Percentiles rank a stretch among this genome's conserved stretches.
Evolutionary conservation across 2,329 filamentous ascomycete genomes (phyloP).

Genomic region (Fusarium coicis): DNA sequence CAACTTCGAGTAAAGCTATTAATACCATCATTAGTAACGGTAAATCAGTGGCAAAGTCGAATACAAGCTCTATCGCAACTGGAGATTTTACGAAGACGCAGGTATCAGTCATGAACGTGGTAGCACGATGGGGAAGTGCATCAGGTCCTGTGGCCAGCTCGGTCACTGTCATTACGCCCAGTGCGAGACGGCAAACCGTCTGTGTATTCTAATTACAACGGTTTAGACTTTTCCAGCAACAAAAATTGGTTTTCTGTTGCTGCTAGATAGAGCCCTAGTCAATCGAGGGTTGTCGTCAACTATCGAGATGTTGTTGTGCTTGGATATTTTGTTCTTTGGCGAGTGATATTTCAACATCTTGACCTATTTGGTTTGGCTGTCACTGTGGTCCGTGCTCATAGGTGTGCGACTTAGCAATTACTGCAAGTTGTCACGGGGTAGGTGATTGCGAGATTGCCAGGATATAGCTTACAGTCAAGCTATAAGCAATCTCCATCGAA

Average conservation of each 20-base stretch:
- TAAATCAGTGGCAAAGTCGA: no score
- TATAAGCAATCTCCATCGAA: accelerated
- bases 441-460: not conserved
- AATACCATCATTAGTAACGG: not conserved
- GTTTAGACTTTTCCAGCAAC: not conserved
- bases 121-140: not conserved
- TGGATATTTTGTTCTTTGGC: not conserved
- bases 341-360: not conserved
- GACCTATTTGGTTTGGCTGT: not conserved
- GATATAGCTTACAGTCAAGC: not conserved
- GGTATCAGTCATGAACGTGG: not conserved
- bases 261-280: not conserved
- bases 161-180: not conserved
- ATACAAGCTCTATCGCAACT: not conserved
- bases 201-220: not conserved
- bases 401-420: accelerated
- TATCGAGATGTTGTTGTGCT: not conserved
- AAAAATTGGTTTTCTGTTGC: not conserved
- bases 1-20: not conserved
- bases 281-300: not conserved
- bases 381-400: not conserved
- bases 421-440: not conserved
- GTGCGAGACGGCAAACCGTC: no score
- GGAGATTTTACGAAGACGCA: not conserved
- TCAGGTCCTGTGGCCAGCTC: not conserved